phyloP scores from a whole-genome alignment of 768 basidiomycete species.

The Lanmaoa pseudosensibilis region DNA sequence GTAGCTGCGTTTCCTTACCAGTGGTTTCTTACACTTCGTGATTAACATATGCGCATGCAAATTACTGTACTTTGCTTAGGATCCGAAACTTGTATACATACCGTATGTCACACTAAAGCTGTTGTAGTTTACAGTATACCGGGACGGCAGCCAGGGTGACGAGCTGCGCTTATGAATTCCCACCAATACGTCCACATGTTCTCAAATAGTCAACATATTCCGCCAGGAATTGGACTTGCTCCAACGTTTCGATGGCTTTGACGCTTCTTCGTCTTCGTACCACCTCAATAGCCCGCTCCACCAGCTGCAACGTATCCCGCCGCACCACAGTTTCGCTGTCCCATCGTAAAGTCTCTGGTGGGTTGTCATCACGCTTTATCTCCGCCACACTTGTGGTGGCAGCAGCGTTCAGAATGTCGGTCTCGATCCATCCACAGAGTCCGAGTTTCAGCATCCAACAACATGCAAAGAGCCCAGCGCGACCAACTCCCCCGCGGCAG shows the following conservation, averaged over 20 bases:
- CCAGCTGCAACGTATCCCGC: conserved; percentile 58
- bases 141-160: not conserved
- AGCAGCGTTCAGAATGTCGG: conserved; percentile 8
- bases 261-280: conserved; percentile 74
- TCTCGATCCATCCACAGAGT: conserved; percentile 69
- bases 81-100: not conserved
- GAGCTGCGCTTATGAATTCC: not conserved
- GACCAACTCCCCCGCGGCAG: conserved; percentile 91
- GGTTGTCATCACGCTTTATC: not conserved
- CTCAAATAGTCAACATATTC: conserved; percentile 70
- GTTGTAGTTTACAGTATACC: conserved; percentile 4
- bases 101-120: not conserved
- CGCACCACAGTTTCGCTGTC: conserved; percentile 30
- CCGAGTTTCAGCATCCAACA: conserved; percentile 94
- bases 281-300: conserved; percentile 71
- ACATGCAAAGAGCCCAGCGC: conserved; percentile 88
- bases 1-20: conserved; percentile 15
- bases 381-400: conserved; percentile 11
- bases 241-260: conserved; percentile 92
- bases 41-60: not conserved
- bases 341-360: conserved; percentile 13
- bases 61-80: not conserved
- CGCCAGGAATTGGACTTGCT: conserved; percentile 84
- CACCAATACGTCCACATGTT: conserved; percentile 4
- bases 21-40: conserved; percentile 6